Conservation (phyloP, 768 basidiomycete species). For the Trametes meyenii region DNA sequence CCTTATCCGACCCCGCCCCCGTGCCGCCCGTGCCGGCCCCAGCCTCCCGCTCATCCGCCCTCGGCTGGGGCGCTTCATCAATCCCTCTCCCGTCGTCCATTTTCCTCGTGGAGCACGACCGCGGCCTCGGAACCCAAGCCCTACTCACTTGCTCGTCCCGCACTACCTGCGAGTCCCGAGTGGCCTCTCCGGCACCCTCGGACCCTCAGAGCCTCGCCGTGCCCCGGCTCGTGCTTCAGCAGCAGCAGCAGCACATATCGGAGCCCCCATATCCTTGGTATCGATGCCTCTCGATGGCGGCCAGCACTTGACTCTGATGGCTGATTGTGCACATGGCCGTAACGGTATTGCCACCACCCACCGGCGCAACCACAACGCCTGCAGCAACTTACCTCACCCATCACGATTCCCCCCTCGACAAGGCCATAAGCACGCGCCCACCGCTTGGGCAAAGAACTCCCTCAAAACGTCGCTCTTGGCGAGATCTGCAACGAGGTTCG, state of each 20-base stretch:
- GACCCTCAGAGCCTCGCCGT: not conserved
- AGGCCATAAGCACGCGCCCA: not conserved
- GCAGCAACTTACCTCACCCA: not conserved
- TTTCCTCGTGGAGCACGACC: not conserved
- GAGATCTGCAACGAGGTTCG: not conserved
- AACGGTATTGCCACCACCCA: conserved; percentile 2
- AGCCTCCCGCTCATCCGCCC: not conserved
- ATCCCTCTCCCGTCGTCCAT: not conserved
- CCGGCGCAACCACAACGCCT: conserved; percentile 3
- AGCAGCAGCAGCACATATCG: too few species aligned
- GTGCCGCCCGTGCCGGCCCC: conserved; percentile 12
- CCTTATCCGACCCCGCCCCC: conserved; percentile 4
- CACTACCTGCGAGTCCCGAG: not conserved
- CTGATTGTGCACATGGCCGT: not conserved
- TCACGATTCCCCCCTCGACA: not conserved
- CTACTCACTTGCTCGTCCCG: not conserved
- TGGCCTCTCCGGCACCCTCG: not conserved
- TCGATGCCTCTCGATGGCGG: too few species aligned
- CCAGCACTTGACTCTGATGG: too few species aligned
- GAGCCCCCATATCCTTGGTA: not conserved
- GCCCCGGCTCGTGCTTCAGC: not conserved
- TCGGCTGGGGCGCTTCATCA: not conserved
- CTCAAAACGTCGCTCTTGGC: too few species aligned
- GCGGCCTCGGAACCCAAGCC: not conserved
- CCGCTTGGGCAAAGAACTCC: not conserved